Base-by-base conservation (phyloP, 192 early-diverging fungal species). In the Coemansia guatemalensis region DNA sequence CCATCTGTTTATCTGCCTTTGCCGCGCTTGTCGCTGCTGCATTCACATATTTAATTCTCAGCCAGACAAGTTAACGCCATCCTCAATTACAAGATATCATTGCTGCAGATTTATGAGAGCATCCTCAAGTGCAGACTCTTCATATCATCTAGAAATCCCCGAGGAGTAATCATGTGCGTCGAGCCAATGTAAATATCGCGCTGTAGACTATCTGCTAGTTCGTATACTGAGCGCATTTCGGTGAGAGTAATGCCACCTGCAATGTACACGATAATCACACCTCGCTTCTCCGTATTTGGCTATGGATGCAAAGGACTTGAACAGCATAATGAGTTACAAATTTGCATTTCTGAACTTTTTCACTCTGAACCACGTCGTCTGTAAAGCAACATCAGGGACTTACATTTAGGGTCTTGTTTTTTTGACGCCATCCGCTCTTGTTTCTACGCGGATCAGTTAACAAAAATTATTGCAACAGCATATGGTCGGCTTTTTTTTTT, bases 161-260 rank as follows among this genome's bases (percentile, higher is more conserved):
- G 71, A 0, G 82, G 82, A 52, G 77, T 83, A 55, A 77, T 73
- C 11, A 80, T 62, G 53, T 83, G 82, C 18, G 82, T 83, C 12
- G 77, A 76, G 17, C 79, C 82, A 20, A 83, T 75, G 64, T 74
- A 83, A 2, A 83, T 65, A 4, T 83, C 68, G 30, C 73, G 71
- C 2, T 68, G 69, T 50, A 67, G 71, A 23, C 61, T 57, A 11
- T 69, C 56, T 7, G 74, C 56, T n/a, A 83, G 53, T 32, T 80
- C 82, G 69, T 83, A 83, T 3, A 75, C 58, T 8, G 82, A 18
- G 18, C 82, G 73, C 69, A 83, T 74, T 39, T 83, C 82, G 8
- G 77, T 67, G 24, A 81, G 50, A 8, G 82, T 83, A 26, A 77
- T 60, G 20, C 82, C 82, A 3, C 82, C 82, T 8, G 74, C 69